Conservation (phyloP, 345 rosid genomes). For the Pistacia atlantica region DNA sequence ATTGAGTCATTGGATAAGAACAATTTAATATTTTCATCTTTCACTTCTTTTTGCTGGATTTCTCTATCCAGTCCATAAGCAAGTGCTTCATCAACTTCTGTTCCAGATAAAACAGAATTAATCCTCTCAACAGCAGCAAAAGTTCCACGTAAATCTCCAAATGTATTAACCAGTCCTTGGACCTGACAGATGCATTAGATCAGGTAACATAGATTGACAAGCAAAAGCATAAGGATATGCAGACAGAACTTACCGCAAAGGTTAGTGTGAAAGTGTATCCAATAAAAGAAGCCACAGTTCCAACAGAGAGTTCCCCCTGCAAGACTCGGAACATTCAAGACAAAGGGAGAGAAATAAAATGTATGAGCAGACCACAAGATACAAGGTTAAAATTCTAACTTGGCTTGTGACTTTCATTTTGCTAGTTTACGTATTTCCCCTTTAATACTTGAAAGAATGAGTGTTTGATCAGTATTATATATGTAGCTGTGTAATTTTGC, state of each 20-base stretch:
- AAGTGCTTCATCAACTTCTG: slow-evolving; percentile 88
- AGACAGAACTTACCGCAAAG: slow-evolving; percentile 71
- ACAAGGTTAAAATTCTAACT: background rate
- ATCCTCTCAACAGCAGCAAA: slow-evolving; percentile 91
- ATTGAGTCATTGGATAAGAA: slow-evolving; percentile 54
- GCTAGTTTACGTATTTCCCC: background rate
- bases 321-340: slow-evolving; percentile 20
- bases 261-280: slow-evolving; percentile 96
- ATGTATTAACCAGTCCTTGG: slow-evolving; percentile 93
- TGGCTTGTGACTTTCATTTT: background rate
- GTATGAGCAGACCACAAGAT: slow-evolving; percentile 2
- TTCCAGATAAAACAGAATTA: slow-evolving; percentile 71
- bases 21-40: slow-evolving; percentile 57
- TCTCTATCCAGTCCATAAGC: slow-evolving; percentile 89
- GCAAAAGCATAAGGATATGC: slow-evolving; percentile 4
- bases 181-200: slow-evolving; percentile 49
- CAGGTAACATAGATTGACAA: slow-evolving; percentile 18
- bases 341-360: slow-evolving; percentile 5
- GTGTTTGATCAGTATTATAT: background rate
- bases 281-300: slow-evolving; percentile 86
- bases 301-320: slow-evolving; percentile 93
- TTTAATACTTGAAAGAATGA: background rate
- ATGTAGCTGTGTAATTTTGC: background rate
- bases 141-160: slow-evolving; percentile 92
- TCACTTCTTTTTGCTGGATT: slow-evolving; percentile 51